Evolutionary conservation across 495 filamentous ascomycete genomes (phyloP), one percentile per base, ranked within the genome.

Genomic region (Annulohypoxylon bovei): DNA sequence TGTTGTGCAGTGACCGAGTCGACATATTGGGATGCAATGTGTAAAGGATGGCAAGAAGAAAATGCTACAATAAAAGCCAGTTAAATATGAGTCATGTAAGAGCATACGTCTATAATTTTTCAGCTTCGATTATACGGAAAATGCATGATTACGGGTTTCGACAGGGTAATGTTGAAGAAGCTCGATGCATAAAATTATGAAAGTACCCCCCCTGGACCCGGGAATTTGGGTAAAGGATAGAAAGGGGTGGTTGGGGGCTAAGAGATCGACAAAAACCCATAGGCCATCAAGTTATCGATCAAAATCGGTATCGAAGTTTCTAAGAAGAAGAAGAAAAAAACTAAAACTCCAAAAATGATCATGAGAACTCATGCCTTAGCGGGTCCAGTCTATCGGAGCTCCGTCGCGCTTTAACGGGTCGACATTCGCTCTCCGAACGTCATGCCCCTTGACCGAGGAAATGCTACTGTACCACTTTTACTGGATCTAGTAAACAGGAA

Each of bases 321-420:
- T 20, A 22, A 23, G 49, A 20, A 53, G 7, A 30, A 33, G 11
- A 20, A 33, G 11, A 18, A 32, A 44, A 55, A 53, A 58, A 35
- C 32, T 35, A 40, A 40, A 59, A 47, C 47, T 71, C 52, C 23
- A 58, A 58, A 30, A 62, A 55, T 53, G 57, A 71, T 71, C 58
- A 67, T 35, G 32, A 57, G 53, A 59, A 47, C 35, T 7, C 27
- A 11, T 50, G 18, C 39, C 12, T 39, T 40, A 58, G 52, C 55
- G 58, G 63, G 54, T 44, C 64, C 47, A 22, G 44, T 35, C 49
- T 53, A 67, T 72, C 69, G 69, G 69, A 32, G 64, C 54, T 72
- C 69, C 59, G 69, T 42, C 32, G 28, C 33, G 27, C n/a, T 32
- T 52, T 62, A 32, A 55, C 59, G 47, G 59, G 47, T 47, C 59